These are phyloP conservation scores for Multifurca ochricompacta DNA, from an alignment of 768 basidiomycete genomes.

Conservation along the genomic window DNA sequence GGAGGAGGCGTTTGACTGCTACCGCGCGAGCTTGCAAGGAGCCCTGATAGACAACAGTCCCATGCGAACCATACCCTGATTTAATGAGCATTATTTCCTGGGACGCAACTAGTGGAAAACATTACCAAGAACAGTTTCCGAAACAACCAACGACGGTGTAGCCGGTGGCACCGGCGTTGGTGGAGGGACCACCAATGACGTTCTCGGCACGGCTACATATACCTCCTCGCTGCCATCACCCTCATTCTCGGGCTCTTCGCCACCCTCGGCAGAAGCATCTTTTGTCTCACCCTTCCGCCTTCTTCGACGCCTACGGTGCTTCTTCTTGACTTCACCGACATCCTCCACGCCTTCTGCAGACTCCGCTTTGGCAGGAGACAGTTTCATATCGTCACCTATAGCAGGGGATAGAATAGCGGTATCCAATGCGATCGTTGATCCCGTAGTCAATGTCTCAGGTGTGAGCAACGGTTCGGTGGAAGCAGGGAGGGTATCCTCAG, in stretches of 20 bases:
- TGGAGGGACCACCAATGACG: conserved; percentile 22
- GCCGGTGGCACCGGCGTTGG: conserved; percentile 18
- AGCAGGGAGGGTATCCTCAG: neutral
- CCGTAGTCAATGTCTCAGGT: neutral
- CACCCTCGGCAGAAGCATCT: conserved; percentile 21
- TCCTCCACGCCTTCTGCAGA: conserved; percentile 47
- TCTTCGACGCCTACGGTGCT: conserved; percentile 22
- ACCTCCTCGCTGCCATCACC: conserved; percentile 18
- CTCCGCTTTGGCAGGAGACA: neutral
- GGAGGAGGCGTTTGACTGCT: conserved; percentile 94
- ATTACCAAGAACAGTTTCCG: conserved; percentile 69
- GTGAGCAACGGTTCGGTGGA: neutral
- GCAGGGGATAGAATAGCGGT: neutral
- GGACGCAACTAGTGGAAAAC: conserved; percentile 20
- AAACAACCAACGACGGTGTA: conserved; percentile 55
- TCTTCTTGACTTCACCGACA: conserved; percentile 35
- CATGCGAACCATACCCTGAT: conserved; percentile 89
- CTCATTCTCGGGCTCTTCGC: conserved; percentile 21
- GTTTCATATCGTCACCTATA: neutral
- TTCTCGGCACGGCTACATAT: conserved; percentile 2
- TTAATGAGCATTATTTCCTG: conserved; percentile 7
- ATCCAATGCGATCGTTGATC: neutral
- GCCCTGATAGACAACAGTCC: conserved; percentile 91
- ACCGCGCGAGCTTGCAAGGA: conserved; percentile 96
- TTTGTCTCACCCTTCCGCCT: conserved; percentile 16